Conservation (phyloP, 1,139 yeast genomes). For the Hyphopichia fennica region DNA sequence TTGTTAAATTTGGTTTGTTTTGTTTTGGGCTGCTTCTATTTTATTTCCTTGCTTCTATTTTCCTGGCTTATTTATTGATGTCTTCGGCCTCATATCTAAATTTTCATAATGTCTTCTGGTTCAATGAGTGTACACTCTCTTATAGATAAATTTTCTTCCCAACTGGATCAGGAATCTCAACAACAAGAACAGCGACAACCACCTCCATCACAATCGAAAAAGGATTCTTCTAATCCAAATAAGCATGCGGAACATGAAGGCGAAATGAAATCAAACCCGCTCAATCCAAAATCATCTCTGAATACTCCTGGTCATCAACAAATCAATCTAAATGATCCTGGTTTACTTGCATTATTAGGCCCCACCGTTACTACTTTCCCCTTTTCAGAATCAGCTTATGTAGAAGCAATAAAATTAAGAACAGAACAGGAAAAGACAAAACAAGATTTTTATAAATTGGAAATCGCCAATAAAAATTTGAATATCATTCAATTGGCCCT, state of each 20-base stretch:
- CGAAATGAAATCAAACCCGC: not conserved
- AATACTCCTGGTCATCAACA: not conserved
- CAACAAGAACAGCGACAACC: conserved; percentile 2
- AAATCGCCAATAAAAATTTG: conserved; percentile 58
- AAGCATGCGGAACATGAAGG: conserved; percentile 1
- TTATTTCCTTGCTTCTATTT: not conserved
- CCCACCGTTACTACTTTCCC: conserved; percentile 57
- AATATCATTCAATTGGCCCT: conserved; percentile 64
- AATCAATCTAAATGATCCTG: conserved; percentile 9
- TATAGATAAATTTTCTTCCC: conserved; percentile 18
- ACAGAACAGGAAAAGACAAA: conserved; percentile 81
- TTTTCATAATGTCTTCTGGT: conserved; percentile 9
- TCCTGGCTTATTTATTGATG: not conserved
- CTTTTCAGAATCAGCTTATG: conserved; percentile 59
- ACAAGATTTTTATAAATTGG: conserved; percentile 75
- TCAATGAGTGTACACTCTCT: conserved; percentile 31
- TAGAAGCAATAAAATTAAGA: conserved; percentile 62
- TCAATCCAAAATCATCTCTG: not conserved
- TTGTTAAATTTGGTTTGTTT: not conserved
- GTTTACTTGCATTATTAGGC: conserved; percentile 47
- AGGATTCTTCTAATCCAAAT: not conserved
- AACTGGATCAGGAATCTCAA: conserved; percentile 1
- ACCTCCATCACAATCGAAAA: not conserved
- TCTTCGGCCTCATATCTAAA: not conserved
- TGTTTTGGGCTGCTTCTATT: not conserved